Base-by-base conservation (phyloP, 2,329 filamentous ascomycete species). In the Colletotrichum shisoi region DNA sequence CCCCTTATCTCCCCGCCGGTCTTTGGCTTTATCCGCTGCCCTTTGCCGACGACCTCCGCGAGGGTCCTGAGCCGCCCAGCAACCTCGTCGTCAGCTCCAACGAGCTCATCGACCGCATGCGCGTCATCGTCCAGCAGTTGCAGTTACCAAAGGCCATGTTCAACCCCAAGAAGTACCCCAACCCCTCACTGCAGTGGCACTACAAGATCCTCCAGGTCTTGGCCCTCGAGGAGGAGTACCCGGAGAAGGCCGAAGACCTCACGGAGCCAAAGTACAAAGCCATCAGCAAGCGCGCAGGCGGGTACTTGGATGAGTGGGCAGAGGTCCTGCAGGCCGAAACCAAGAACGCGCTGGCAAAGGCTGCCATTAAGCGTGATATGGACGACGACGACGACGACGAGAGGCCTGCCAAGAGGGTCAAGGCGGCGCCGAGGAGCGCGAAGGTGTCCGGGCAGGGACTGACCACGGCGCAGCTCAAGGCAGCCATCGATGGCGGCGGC, bases 121-220 rank as follows among this genome's bases (percentile, higher is more conserved):
- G 92, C 54, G 85, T 85, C 6, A 86, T 97, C 4, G 82, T 97
- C 2, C 90, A 95, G 75, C 93, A 96, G 71, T 81, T 97, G 0
- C 93, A 97, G 75, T 86, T 99, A 8, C 95, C 95, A 0, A 94
- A 92, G 73, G 93, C 86, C 6, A 83, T 86, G 39, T 99, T 96
- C 74, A 91, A 96, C 71, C 94, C 94, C 1, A 82, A 83, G 1
- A 95, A 91, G 74, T 98, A 97, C 73, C 92, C 95, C 0, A 99
- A 99, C 69, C 93, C 94, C 11, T 86, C 91, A 9, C 83, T 99
- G 27, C 95, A 99, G 79, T 99, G 94, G 94, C 95, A 98, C 80
- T 99, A 98, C 82, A 90, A 88, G 69, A 96, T 99, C 52, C 81
- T 99, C 0, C 95, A 99, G 78, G 91, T 92, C 7, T 84, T 97